phyloP scores from a whole-genome alignment of 768 basidiomycete species.

The Panellus pusillus region DNA sequence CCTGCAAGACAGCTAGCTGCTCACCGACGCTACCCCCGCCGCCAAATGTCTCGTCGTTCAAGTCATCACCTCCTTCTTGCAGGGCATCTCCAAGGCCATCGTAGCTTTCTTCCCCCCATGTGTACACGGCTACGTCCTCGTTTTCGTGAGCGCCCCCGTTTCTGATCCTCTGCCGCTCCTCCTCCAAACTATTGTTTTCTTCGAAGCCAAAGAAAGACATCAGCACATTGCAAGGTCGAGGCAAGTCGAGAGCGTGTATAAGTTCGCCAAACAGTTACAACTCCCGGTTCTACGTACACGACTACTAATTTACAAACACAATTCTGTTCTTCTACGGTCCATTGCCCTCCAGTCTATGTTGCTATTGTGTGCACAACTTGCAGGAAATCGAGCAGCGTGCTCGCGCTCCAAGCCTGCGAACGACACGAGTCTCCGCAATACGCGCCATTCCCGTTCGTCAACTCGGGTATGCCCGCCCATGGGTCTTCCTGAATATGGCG shows the following conservation, averaged over 20 bases:
- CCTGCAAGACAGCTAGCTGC: slow-evolving; percentile 26
- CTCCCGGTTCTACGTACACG: background rate
- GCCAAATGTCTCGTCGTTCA: slow-evolving; percentile 98
- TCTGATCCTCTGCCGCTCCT: slow-evolving; percentile 58
- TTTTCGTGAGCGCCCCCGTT: slow-evolving; percentile 51
- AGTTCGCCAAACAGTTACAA: slow-evolving; percentile 4
- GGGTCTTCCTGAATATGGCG: slow-evolving; percentile 74
- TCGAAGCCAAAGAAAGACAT: slow-evolving; percentile 89
- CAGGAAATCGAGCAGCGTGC: slow-evolving; percentile 87
- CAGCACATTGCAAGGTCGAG: slow-evolving; percentile 14
- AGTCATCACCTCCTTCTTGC: slow-evolving; percentile 86
- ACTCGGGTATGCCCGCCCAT: slow-evolving; percentile 94
- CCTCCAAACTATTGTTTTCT: slow-evolving; percentile 54
- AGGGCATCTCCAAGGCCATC: slow-evolving; percentile 87
- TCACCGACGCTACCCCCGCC: slow-evolving; percentile 67
- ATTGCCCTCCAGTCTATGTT: slow-evolving; percentile 3
- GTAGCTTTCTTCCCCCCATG: slow-evolving; percentile 89
- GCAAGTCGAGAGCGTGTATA: background rate
- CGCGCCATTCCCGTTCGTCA: slow-evolving; percentile 82
- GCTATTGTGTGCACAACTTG: slow-evolving; percentile 60
- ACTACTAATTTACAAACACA: slow-evolving; percentile 2
- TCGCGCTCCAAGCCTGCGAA: slow-evolving; percentile 96
- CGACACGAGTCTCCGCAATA: slow-evolving; percentile 87
- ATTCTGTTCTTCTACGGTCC: background rate
- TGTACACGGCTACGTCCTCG: slow-evolving; percentile 88